Evolutionary conservation across 2,329 filamentous ascomycete species (phyloP).

Genomic region (Fulvia fulva): DNA sequence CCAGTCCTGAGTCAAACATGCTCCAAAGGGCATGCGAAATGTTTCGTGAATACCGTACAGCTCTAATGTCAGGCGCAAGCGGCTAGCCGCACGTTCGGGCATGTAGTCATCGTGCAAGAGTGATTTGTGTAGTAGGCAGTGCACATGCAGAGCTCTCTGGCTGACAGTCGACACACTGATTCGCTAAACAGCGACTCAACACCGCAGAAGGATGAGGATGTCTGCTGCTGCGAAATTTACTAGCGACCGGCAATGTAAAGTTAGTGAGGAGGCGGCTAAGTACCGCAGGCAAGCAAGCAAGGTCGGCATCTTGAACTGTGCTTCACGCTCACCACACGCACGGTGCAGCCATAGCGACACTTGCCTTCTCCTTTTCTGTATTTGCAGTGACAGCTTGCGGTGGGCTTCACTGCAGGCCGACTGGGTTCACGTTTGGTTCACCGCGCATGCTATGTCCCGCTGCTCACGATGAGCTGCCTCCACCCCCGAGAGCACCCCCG

Average conservation of each 20-base stretch:
- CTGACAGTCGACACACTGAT: background rate
- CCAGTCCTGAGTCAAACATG: background rate
- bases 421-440: background rate
- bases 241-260: background rate
- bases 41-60: no score
- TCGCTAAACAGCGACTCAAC: background rate
- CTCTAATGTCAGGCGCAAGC: no score
- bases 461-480: background rate
- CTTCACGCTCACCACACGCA: background rate
- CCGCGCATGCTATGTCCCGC: background rate
- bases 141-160: background rate
- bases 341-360: no score
- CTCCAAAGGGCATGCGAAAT: no score
- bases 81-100: background rate
- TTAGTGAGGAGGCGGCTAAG: background rate
- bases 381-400: no score
- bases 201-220: no score
- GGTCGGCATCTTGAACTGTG: background rate
- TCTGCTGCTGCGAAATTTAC: no score
- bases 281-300: no score
- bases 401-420: background rate
- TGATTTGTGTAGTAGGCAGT: background rate
- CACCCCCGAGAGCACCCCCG: background rate
- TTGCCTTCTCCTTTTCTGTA: no score
- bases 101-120: background rate